Base-by-base conservation (phyloP, 2,329 filamentous ascomycete species). In the Trichoderma citrinoviride region DNA sequence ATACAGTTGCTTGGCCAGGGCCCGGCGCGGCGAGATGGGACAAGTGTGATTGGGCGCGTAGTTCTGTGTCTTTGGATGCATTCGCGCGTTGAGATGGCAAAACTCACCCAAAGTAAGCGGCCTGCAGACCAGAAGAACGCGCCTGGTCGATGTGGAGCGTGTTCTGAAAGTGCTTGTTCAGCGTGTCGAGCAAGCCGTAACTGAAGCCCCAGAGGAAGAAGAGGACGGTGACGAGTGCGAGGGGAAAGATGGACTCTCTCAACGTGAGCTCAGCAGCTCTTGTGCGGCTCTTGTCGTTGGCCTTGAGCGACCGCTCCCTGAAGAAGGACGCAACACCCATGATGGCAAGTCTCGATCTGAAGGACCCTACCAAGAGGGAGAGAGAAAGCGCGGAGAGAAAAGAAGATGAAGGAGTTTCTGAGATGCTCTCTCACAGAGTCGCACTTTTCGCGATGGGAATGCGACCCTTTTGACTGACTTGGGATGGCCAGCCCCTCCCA, bases 231-330 rank as follows among this genome's bases (percentile, higher is more conserved):
- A 80, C 79, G 5, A 92, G 81, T 62, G 80, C 79, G 52, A 91
- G 81, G 3, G 89, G 90, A 69, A 84, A 84, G 61, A 92, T 80
- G 14, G 88, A 91, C 71, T 90, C 82, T 60, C 86, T 80, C 33
- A 91, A 73, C 0, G 87, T 90, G 67, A 92, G 78, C 74, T 90
- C 78, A 8, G 80, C 79, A 1, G 79, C 79, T 55, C 72, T 77
- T 17, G 80, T 82, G 50, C 76, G 73, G 66, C 74, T 71, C 60
- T 75, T 68, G 64, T 82, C 79, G 61, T 77, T 76, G 66, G 78
- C 77, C 67, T 77, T 79, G 68, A 82, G 78, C 50, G 81, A 80
- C 44, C 80, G 77, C 53, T 74, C 74, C 72, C 76, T 78, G 71
- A 82, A 68, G 70, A 82, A 83, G 23, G 76, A 74, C 47, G 78